phyloP scores from a whole-genome alignment of 805 yeast genomes.

The Wickerhamomyces strasburgensis region DNA sequence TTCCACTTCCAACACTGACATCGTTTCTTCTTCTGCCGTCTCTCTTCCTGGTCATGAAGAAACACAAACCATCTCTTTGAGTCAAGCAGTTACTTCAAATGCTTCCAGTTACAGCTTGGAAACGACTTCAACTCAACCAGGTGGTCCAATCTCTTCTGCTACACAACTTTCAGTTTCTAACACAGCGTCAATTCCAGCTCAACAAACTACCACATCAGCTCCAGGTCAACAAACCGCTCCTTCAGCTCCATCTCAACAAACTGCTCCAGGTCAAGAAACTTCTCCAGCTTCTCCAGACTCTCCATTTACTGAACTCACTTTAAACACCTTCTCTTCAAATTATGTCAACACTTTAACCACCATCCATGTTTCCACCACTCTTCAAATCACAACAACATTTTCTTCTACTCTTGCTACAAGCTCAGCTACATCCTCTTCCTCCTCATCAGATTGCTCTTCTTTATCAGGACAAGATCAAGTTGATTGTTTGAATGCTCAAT shows the following conservation, averaged over 20 bases:
- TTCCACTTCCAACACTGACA: slow-evolving; percentile 4
- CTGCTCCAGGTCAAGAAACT: slow-evolving; percentile 8
- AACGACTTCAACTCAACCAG: no score
- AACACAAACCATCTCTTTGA: no score
- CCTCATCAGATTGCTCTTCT: slow-evolving; percentile 28
- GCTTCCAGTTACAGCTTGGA: no score
- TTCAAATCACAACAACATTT: no score
- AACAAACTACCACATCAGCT: slow-evolving; percentile 3
- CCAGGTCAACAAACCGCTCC: no score
- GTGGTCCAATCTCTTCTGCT: no score
- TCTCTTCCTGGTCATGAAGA: no score
- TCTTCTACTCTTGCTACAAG: slow-evolving; percentile 1
- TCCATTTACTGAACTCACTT: slow-evolving; percentile 3
- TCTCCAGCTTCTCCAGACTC: slow-evolving; percentile 8
- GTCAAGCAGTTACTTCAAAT: no score
- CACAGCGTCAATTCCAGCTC: no score
- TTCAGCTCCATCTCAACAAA: slow-evolving; percentile 1
- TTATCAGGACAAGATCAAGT: slow-evolving; percentile 38
- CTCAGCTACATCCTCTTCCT: slow-evolving; percentile 7
- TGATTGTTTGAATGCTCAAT: slow-evolving; percentile 40
- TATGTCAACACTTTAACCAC: slow-evolving; percentile 10
- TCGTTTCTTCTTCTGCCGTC: no score
- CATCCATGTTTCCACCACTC: slow-evolving; percentile 7
- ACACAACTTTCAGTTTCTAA: no score
- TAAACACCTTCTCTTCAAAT: slow-evolving; percentile 6